Evolutionary conservation across 257 asterid genomes (phyloP), one percentile per base, ranked within the genome.

Genomic region (Asclepias syriaca): DNA sequence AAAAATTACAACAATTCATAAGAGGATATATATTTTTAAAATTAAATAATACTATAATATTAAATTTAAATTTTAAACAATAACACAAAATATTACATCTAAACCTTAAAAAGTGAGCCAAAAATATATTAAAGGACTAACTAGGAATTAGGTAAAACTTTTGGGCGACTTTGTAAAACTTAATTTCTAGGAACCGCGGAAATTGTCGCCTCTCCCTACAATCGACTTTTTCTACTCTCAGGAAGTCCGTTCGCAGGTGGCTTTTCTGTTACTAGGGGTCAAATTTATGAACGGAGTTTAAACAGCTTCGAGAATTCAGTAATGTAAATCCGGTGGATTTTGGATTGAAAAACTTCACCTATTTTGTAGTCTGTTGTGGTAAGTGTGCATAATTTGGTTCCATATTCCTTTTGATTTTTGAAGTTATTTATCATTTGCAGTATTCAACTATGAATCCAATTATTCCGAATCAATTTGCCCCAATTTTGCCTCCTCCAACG

Each of bases 381-480:
- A 63, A 63, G 16, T 18, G 18, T 37, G 49, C 6, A 1, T n/a
- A 46, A 58, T 56, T 7, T 51, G 48, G 21, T 63, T 55, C 69
- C 55, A 24, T 14, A 6, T 46, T 68, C 32, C 59, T 22, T 22
- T 45, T 68, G 1, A 13, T 65, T 75, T 77, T 70, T 77, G 74
- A 51, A 7, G 39, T 29, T 66, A 37, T 24, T 43, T 43, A 8
- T 43, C 10, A 43, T 43, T 43, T 61, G 66, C 37, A 39, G 24
- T 39, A 56, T 63, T 73, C 81, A 58, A 68, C 85, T 76, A 91
- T 86, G 90, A 86, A 81, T 78, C 89, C 83, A 60, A 63, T 68
- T 75, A 84, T 78, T 32, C 79, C 73, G 63, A 70, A 76, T 22
- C 90, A 83, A 6, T 86, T 72, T 66, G 58, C 78, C 19, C 66